A percentile compares a stretch with the other conserved stretches of the same genome.
phyloP scores from a whole-genome alignment of 1,284 basidiomycete genomes.

The Stereum hirsutum region DNA sequence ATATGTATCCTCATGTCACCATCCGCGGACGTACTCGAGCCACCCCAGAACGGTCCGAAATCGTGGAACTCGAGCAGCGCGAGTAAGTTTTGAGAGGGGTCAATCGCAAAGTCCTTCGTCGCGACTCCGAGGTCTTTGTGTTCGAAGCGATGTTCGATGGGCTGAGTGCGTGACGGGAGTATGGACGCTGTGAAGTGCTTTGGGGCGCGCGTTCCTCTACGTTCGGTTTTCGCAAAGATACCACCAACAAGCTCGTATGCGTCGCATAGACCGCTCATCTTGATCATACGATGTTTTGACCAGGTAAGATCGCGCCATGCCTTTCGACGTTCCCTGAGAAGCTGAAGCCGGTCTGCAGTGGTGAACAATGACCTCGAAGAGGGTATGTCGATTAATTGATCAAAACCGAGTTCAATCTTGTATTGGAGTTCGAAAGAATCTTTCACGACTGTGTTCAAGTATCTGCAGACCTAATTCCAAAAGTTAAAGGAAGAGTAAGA shows the following conservation, averaged over 20 bases:
- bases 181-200: conserved; percentile 26
- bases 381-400: conserved; percentile 32
- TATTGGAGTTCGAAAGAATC: conserved; percentile 35
- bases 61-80: conserved; percentile 28
- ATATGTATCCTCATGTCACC: conserved; percentile 4
- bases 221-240: conserved; percentile 30
- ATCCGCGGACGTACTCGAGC: not conserved
- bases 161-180: conserved; percentile 25
- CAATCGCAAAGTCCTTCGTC: conserved; percentile 52
- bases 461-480: too few species aligned
- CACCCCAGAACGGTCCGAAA: conserved; percentile 8
- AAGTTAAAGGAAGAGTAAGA: too few species aligned
- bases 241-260: conserved; percentile 53
- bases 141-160: conserved; percentile 17
- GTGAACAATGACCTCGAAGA: conserved; percentile 13
- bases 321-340: conserved; percentile 27
- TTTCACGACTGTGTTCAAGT: conserved; percentile 24
- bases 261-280: conserved; percentile 31
- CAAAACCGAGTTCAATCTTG: conserved; percentile 35
- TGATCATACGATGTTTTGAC: conserved; percentile 19
- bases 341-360: conserved; percentile 27
- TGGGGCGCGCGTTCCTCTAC: conserved; percentile 11
- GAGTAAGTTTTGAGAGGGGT: conserved; percentile 52
- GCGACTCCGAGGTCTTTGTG: conserved; percentile 34
- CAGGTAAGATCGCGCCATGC: conserved; percentile 34